Conservation (phyloP, 1,139 yeast species). For the Pichia sp. region DNA sequence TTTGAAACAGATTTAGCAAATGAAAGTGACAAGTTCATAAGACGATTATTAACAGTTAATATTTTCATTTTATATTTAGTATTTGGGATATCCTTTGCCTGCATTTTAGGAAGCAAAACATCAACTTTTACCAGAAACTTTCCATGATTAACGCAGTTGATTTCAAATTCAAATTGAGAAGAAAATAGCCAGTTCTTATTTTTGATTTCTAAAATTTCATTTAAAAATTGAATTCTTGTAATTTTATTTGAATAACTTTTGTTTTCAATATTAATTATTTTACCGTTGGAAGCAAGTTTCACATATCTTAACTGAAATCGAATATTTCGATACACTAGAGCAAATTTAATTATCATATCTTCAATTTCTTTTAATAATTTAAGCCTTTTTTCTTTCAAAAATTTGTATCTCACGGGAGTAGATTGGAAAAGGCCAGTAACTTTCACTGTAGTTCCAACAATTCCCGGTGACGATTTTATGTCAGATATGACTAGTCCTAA, state of each 20-base stretch:
- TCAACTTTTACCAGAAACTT: constrained; percentile 14
- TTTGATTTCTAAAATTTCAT: constrained; percentile 19
- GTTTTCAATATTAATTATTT: constrained; percentile 10
- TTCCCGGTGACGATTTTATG: constrained; percentile 25
- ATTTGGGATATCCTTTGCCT: constrained; percentile 25
- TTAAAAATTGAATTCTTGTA: constrained; percentile 19
- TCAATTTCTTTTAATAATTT: constrained; percentile 27
- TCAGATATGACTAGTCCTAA: constrained; percentile 27
- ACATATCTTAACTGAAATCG: constrained; percentile 30
- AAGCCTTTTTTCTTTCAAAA: constrained; percentile 26
- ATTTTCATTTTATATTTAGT: constrained; percentile 23
- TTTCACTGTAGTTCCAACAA: constrained; percentile 34
- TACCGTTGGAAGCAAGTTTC: constrained; percentile 16
- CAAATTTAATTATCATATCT: constrained; percentile 29
- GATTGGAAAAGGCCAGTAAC: constrained; percentile 31
- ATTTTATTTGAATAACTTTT: constrained; percentile 12
- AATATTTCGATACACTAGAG: constrained; percentile 29
- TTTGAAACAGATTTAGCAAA: constrained; percentile 30
- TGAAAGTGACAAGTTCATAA: constrained; percentile 25
- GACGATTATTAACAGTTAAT: constrained; percentile 33
- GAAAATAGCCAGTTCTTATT: constrained; percentile 18
- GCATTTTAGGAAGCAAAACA: constrained; percentile 30
- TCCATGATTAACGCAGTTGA: constrained; percentile 1
- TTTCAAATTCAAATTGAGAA: constrained; percentile 10
- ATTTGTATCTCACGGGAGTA: constrained; percentile 34